A percentile compares a stretch with the other conserved stretches of the same genome.
Evolutionary conservation across 164 flowering plant genomes (phyloP).

Genomic region (Macadamia integrifolia): DNA sequence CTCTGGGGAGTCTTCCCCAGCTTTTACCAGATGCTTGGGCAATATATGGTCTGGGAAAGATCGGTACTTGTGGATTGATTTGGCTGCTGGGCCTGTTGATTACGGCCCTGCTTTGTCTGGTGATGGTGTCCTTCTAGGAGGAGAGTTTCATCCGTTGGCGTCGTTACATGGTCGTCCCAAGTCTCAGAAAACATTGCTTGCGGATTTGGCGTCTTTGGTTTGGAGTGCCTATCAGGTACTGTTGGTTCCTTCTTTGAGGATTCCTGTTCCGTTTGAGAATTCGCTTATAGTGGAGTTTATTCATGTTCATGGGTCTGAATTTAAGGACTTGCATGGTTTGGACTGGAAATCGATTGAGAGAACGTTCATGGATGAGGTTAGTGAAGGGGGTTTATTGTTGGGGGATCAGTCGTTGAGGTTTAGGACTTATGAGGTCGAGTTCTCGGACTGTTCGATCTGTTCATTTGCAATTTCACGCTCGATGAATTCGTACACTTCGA

Average conservation of each 20-base stretch:
- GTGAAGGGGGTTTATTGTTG: conserved; percentile 56
- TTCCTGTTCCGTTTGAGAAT: conserved; percentile 73
- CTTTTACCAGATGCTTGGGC: conserved; percentile 57
- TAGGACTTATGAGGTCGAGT: conserved; percentile 51
- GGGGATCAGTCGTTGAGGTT: conserved; percentile 65
- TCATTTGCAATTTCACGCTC: conserved; percentile 68
- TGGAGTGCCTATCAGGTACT: conserved; percentile 91
- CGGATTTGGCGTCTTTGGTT: conserved; percentile 77
- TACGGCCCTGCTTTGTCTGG: conserved; percentile 91
- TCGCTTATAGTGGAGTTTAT: conserved; percentile 69
- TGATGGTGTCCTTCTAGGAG: conserved; percentile 76
- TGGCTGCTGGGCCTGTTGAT: conserved; percentile 89
- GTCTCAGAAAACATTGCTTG: conserved; percentile 65
- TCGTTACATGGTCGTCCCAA: conserved; percentile 73
- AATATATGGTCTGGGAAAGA: conserved; percentile 75
- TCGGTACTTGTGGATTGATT: conserved; percentile 83
- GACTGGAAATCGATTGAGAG: conserved; percentile 73
- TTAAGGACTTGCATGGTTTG: conserved; percentile 49
- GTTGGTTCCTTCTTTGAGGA: conserved; percentile 82
- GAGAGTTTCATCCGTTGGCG: conserved; percentile 87
- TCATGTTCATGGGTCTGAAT: conserved; percentile 50
- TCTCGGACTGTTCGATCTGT: conserved; percentile 62
- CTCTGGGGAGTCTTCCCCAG: conserved; percentile 53
- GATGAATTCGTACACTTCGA: conserved; percentile 73
- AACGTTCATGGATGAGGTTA: conserved; percentile 69